Evolutionary conservation across 306 rosid species (phyloP).

Genomic region (Castanea sativa): DNA sequence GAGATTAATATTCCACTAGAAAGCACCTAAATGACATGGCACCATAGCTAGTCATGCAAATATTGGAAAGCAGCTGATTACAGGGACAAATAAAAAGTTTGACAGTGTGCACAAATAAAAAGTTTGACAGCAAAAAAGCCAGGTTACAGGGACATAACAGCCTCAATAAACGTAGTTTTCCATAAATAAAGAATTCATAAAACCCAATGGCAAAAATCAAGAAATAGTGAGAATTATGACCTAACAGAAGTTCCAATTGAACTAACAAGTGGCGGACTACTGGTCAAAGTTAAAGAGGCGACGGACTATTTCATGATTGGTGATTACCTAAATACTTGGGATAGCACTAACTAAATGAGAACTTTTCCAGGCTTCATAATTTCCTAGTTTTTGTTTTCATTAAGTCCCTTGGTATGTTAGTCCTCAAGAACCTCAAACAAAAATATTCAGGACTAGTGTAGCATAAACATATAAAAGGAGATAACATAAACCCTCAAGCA

Average conservation of each 20-base stretch:
- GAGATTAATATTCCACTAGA: background rate
- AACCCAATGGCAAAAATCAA: background rate
- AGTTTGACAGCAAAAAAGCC: constrained; percentile 4
- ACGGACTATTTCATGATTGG: background rate
- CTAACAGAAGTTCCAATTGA: background rate
- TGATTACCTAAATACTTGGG: background rate
- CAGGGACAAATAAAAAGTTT: no score
- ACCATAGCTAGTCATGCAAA: background rate
- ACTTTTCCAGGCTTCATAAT: background rate
- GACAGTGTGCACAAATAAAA: background rate
- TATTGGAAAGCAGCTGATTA: constrained; percentile 7
- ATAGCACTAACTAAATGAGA: background rate
- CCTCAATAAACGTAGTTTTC: background rate
- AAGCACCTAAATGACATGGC: constrained; percentile 1
- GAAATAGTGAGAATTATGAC: background rate
- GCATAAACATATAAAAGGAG: no score
- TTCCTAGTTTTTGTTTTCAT: no score
- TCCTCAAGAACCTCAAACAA: no score
- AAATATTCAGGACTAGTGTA: no score
- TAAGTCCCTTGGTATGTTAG: no score
- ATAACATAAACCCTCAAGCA: no score
- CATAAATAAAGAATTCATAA: background rate
- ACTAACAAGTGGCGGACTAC: background rate
- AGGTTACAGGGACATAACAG: background rate
- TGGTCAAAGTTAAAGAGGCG: background rate